These are phyloP conservation scores for Paraconiothyrium sp. DNA, from an alignment of 2,329 filamentous ascomycete species.

Conservation along the genomic window DNA sequence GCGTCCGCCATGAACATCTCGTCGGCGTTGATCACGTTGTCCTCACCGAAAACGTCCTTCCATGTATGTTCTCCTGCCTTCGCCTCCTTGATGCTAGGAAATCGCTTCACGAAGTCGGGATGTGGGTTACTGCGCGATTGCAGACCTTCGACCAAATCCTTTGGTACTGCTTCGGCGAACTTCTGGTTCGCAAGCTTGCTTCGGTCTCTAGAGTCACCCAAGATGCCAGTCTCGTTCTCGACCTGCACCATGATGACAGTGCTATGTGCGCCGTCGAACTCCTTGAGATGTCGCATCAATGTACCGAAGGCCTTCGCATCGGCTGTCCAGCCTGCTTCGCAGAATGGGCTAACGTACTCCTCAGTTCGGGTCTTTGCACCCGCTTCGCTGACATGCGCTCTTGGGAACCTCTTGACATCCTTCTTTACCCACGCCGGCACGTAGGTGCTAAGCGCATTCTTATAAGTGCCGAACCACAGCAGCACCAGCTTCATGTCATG, in stretches of 20 bases:
- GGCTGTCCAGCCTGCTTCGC: conserved; percentile 45
- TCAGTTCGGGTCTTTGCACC: conserved; percentile 27
- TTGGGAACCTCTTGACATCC: conserved; percentile 46
- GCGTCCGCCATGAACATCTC: conserved; percentile 62
- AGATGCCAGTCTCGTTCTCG: conserved; percentile 62
- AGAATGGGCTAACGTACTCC: conserved; percentile 43
- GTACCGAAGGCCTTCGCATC: conserved; percentile 53
- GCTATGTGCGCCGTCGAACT: conserved; percentile 55
- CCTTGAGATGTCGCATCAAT: conserved; percentile 50
- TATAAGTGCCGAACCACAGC: conserved; percentile 60
- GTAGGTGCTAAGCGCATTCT: conserved; percentile 52
- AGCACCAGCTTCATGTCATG: conserved; percentile 54
- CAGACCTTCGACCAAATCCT: conserved; percentile 47
- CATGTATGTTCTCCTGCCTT: conserved; percentile 40
- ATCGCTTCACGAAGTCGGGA: conserved; percentile 35
- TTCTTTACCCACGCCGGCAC: conserved; percentile 39
- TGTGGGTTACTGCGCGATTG: conserved; percentile 27
- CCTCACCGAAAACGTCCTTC: conserved; percentile 53
- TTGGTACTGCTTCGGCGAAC: conserved; percentile 52
- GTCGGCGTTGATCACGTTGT: conserved; percentile 41
- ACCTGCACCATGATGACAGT: conserved; percentile 66
- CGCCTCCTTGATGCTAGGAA: conserved; percentile 28
- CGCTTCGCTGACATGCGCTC: conserved; percentile 25
- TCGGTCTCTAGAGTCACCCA: conserved; percentile 63
- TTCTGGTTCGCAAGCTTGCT: conserved; percentile 45